phyloP scores from a whole-genome alignment of 495 filamentous ascomycete species.

The Podospora conica region DNA sequence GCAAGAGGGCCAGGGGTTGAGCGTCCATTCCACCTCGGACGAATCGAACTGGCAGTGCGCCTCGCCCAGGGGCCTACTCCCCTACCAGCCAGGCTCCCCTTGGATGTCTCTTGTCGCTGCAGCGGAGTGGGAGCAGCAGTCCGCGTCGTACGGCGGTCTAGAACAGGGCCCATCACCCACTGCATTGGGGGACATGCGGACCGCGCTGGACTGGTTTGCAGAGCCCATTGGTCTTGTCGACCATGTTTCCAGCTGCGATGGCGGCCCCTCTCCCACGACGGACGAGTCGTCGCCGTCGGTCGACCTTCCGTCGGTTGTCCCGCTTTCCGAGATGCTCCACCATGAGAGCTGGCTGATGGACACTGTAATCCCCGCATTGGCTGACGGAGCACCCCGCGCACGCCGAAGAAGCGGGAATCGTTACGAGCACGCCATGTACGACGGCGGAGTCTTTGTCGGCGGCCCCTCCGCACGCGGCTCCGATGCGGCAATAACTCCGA shows the following conservation, averaged over 20 bases:
- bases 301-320: neutral
- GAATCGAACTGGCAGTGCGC: neutral
- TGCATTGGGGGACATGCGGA: neutral
- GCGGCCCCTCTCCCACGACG: neutral
- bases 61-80: neutral
- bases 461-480: neutral
- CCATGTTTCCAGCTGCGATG: neutral
- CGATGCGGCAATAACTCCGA: constrained; percentile 12
- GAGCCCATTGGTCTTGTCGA: neutral
- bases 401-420: neutral
- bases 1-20: neutral
- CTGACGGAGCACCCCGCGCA: neutral
- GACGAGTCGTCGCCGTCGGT: neutral
- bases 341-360: neutral
- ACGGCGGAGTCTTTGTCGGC: neutral
- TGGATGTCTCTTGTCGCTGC: constrained; percentile 18
- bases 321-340: constrained; percentile 1
- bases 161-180: constrained; percentile 3
- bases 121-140: constrained; percentile 14
- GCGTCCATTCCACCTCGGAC: neutral
- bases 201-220: neutral
- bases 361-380: neutral
- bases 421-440: neutral
- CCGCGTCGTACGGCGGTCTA: neutral
- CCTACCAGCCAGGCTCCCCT: neutral